Base-by-base conservation (phyloP, 2,329 filamentous ascomycete genomes). In the Scytalidium sp. region DNA sequence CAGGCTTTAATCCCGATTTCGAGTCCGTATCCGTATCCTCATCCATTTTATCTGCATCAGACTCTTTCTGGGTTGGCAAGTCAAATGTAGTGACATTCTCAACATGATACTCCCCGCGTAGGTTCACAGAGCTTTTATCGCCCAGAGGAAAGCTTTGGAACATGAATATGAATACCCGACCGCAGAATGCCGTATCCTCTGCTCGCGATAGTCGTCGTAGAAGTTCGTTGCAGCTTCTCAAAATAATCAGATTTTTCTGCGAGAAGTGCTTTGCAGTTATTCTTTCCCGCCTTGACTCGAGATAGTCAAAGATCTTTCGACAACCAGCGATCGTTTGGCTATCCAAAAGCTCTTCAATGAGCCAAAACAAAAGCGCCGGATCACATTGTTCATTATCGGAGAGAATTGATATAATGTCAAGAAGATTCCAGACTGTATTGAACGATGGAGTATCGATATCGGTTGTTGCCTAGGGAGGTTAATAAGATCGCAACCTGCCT, bases 81-180 rank as follows among this genome's bases (percentile, higher is more conserved):
- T 96, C 90, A 62, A 84, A 99, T 0, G 81, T 84, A 1, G 95
- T 99, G 49, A 92, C 82, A 74, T 99, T 99, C 62, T 97, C 94
- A 21, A 88, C 83, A 63, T 99, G 94, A 59, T 94, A 99, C 71
- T 97, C 93, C 59, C 94, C 94, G 46, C 94, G 83, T 36, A 97
- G 77, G 64, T 99, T 99, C 45, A 99, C 94, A 0, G 94, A 97
- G 66, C 94, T 97, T 66, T 93, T 94, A 69, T 99, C 95, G 25
- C 93, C 93, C 0, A 99, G 76, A 1, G 94, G 94, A 63, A 99
- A 97, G 67, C 91, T 96, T 67, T 99, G 94, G 69, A 97, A 99
- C 65, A 99, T 83, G 69, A 97, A 99, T 56, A 99, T 97, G 69
- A 97, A 97, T 21, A 99, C 94, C 36, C 94, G 83, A 15, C 94